Evolutionary conservation across 768 basidiomycete genomes (phyloP).

Genomic region (Russula sp.): DNA sequence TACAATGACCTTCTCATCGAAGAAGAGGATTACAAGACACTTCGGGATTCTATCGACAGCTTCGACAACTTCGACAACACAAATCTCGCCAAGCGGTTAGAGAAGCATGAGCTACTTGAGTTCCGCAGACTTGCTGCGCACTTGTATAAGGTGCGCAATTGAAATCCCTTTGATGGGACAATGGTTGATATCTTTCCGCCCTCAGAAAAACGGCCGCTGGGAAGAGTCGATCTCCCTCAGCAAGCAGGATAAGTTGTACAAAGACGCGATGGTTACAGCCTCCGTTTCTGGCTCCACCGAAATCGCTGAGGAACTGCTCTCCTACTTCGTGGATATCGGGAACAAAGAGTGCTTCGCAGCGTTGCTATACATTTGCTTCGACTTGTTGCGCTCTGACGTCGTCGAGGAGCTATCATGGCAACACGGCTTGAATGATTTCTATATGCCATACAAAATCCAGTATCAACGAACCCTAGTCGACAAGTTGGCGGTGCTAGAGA

Average conservation of each 20-base stretch:
- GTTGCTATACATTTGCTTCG: conserved; percentile 86
- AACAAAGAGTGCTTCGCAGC: conserved; percentile 98
- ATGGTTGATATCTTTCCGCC: not conserved
- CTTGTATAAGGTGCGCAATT: conserved; percentile 72
- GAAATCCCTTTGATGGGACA: not conserved
- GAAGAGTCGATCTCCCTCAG: conserved; percentile 93
- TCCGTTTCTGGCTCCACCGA: conserved; percentile 78
- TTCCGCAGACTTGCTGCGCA: conserved; percentile 94
- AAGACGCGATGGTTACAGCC: conserved; percentile 92
- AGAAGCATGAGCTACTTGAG: conserved; percentile 87
- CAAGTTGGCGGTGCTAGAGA: conserved; percentile 74
- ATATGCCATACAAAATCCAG: conserved; percentile 95
- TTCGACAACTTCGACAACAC: conserved; percentile 98
- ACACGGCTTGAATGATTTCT: conserved; percentile 92
- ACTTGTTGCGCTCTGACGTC: conserved; percentile 86
- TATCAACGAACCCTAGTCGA: conserved; percentile 71
- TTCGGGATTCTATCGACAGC: conserved; percentile 96
- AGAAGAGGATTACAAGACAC: conserved; percentile 97
- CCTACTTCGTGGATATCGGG: conserved; percentile 97
- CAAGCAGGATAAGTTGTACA: conserved; percentile 96
- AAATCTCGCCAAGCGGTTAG: conserved; percentile 73
- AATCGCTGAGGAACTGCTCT: conserved; percentile 89
- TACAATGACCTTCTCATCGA: conserved; percentile 98
- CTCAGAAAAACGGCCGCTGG: conserved; percentile 89
- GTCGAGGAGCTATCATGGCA: conserved; percentile 97